Conservation (phyloP, 345 rosid species). For the Barbarea vulgaris region DNA sequence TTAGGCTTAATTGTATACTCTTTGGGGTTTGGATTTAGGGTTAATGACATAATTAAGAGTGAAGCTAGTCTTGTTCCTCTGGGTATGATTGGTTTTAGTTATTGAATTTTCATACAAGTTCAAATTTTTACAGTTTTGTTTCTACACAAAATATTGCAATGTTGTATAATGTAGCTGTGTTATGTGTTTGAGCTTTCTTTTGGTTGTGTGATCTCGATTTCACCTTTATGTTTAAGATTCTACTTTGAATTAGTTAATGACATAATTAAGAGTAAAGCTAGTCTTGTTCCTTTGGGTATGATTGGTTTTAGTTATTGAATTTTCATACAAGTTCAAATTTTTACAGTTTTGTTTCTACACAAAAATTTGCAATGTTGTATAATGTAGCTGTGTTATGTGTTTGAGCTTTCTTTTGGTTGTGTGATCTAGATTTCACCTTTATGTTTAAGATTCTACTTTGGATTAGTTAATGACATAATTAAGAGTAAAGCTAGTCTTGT, state of each 20-base stretch:
- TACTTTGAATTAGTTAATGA: background rate
- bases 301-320: background rate
- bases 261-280: background rate
- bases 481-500: too few species aligned
- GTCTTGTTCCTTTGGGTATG: background rate
- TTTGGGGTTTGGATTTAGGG: background rate
- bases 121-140: background rate
- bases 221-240: background rate
- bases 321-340: background rate
- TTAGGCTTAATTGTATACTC: background rate
- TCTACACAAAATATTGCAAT: background rate
- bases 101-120: too few species aligned
- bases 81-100: background rate
- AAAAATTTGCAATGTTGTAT: too few species aligned
- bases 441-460: too few species aligned
- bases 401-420: too few species aligned
- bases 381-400: too few species aligned
- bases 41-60: background rate
- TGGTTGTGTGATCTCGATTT: background rate
- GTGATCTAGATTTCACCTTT: too few species aligned
- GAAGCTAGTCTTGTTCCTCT: background rate
- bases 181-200: conserved; percentile 6
- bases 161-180: background rate
- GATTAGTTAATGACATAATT: too few species aligned
- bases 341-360: background rate